Percentiles rank a stretch among this genome's conserved stretches.
Evolutionary conservation across 345 rosid genomes (phyloP).

Genomic region (Populus pruinosa): DNA sequence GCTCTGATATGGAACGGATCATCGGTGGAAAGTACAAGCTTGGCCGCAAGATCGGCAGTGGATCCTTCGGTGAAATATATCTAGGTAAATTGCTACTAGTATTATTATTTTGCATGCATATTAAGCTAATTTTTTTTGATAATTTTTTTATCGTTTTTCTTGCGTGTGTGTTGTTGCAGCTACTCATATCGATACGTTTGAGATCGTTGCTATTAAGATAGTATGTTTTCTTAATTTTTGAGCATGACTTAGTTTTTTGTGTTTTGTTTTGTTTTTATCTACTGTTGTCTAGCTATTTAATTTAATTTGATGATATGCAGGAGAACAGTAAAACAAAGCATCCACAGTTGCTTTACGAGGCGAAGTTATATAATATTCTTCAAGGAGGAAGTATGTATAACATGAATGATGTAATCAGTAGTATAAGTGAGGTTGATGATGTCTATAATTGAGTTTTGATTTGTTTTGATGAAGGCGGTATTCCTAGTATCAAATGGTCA

Average conservation of each 20-base stretch:
- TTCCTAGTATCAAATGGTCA: slow-evolving; percentile 76
- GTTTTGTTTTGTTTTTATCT: neutral
- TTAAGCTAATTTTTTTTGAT: too few relatives aligned
- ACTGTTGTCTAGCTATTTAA: neutral
- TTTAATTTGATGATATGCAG: slow-evolving; percentile 27
- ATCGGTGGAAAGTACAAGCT: slow-evolving; percentile 90
- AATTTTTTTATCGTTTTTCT: neutral
- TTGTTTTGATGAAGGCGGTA: slow-evolving; percentile 54
- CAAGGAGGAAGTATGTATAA: slow-evolving; percentile 81
- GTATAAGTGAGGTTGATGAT: neutral
- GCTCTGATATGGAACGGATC: slow-evolving; percentile 50
- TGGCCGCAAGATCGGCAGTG: slow-evolving; percentile 91
- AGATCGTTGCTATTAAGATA: slow-evolving; percentile 91
- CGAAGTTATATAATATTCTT: slow-evolving; percentile 70
- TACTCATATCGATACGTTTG: slow-evolving; percentile 81
- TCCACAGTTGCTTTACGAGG: slow-evolving; percentile 87
- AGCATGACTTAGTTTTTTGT: neutral
- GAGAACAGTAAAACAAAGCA: slow-evolving; percentile 85
- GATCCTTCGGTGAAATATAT: slow-evolving; percentile 92
- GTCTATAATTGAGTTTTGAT: neutral
- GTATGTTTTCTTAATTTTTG: slow-evolving; percentile 41
- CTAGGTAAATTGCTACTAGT: slow-evolving; percentile 42
- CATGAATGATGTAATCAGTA: neutral
- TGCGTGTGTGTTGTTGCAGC: slow-evolving; percentile 38
- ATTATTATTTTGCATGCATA: too few relatives aligned